Evolutionary conservation across 768 basidiomycete genomes (phyloP).

Genomic region (Tricholoma sp.): DNA sequence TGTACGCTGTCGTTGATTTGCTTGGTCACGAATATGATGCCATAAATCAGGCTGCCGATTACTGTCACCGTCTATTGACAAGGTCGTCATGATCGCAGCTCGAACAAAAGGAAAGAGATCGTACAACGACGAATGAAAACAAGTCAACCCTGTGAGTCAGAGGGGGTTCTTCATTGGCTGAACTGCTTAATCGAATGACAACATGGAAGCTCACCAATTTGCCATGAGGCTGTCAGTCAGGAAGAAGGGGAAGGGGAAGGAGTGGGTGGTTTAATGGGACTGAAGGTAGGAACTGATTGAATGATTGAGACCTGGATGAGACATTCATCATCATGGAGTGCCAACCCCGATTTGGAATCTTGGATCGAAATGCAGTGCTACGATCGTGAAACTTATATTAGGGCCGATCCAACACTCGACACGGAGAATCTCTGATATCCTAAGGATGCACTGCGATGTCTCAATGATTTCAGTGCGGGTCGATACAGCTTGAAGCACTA

Average conservation of each 20-base stretch:
- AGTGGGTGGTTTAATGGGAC: background rate
- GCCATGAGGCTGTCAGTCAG: background rate
- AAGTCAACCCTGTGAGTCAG: background rate
- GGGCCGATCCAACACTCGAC: too few relatives aligned
- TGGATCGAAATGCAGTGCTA: too few relatives aligned
- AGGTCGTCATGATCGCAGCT: background rate
- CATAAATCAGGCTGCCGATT: constrained; percentile 42
- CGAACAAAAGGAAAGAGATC: background rate
- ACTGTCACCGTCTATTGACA: constrained; percentile 41
- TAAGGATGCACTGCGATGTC: too few relatives aligned
- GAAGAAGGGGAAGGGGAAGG: background rate
- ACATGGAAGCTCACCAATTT: too few relatives aligned
- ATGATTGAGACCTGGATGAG: background rate
- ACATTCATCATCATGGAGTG: background rate
- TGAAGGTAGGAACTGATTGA: too few relatives aligned
- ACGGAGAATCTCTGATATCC: too few relatives aligned
- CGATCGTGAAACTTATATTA: too few relatives aligned
- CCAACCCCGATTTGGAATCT: too few relatives aligned
- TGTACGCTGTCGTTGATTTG: constrained; percentile 37
- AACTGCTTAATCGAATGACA: background rate
- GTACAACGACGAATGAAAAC: background rate
- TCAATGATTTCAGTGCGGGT: too few relatives aligned
- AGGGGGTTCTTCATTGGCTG: background rate
- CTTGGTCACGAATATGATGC: constrained; percentile 30
- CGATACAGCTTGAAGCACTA: too few relatives aligned